Percentiles rank a stretch among this genome's conserved stretches.
Evolutionary conservation across 768 basidiomycete species (phyloP).

Genomic region (Pholiota conissans): DNA sequence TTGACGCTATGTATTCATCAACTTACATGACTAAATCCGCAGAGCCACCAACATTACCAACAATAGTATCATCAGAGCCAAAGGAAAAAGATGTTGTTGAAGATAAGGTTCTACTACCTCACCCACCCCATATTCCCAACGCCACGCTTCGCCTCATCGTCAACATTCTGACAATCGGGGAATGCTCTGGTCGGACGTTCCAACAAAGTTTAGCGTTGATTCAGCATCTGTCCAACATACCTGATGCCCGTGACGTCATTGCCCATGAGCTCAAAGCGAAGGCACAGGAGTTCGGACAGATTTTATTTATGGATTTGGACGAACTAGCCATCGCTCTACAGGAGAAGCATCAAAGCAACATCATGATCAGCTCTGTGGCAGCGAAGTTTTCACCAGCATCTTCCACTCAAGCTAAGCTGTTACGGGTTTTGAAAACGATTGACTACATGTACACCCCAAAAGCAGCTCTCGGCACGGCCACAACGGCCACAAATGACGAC

Average conservation of each 20-base stretch:
- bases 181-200: constrained; percentile 97
- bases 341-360: constrained; percentile 47
- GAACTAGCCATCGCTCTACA: constrained; percentile 69
- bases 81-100: constrained; percentile 35
- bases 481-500: constrained; percentile 46
- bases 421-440: constrained; percentile 94
- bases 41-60: constrained; percentile 1
- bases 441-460: constrained; percentile 91
- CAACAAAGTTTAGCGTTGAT: constrained; percentile 90
- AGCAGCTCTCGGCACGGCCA: constrained; percentile 26
- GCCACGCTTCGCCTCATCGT: constrained; percentile 87
- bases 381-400: constrained; percentile 93
- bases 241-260: constrained; percentile 86
- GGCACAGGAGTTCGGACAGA: constrained; percentile 86
- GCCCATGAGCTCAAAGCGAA: constrained; percentile 84
- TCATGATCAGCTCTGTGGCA: constrained; percentile 67
- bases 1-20: neutral
- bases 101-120: constrained; percentile 56
- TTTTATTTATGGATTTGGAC: constrained; percentile 73
- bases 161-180: constrained; percentile 95
- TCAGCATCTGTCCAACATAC: constrained; percentile 86
- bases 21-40: neutral
- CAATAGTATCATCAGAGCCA: constrained; percentile 6
- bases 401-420: constrained; percentile 93
- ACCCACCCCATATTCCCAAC: constrained; percentile 84